Base-by-base conservation (phyloP, 2,329 filamentous ascomycete species). In the Hymenoscyphus fructigenus region DNA sequence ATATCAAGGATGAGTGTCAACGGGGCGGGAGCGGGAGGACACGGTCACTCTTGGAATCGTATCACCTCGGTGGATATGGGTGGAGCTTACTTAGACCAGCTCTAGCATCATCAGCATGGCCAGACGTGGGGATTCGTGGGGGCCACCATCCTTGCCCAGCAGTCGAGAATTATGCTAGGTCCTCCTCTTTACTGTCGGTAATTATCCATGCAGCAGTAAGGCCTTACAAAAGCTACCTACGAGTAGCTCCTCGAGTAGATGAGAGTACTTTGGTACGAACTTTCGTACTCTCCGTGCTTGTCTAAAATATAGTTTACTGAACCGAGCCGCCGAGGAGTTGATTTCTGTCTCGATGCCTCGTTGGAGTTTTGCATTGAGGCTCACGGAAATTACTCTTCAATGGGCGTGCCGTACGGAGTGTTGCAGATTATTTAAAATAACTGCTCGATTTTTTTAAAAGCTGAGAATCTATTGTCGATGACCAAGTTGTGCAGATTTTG, bases 21-120 rank as follows among this genome's bases (percentile, higher is more conserved):
- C 56, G 34, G 56, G 34, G 36, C 57, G 57, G 57, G 57, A 59
- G 57, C 57, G 57, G 57, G 57, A 59, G 34, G 57, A 32, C 32
- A 58, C 56, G 56, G 56, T 20, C 36, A 44, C 20, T 28, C 34
- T 20, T 28, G 34, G 20, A 38, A 38, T 38, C 36, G 36, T 26
- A 57, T 57, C 55, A 57, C 55, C 29, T 34, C 55, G 28, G 55
- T 34, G 47, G 44, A 26, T 20, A 50, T 50, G 44, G 44, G n/a
- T 34, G 26, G 28, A 57, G 34, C 29, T 29, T 34, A n/a, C 29
- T 29, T 34, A n/a, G 55, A 32, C 29, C 29, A 57, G 28, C 28
- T 57, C 55, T 17, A 23, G 50, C 55, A 57, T 53, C 47, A 53
- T 53, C 20, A 53, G 47, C 47, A 14, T 53, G 53, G 53, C n/a